Conservation (phyloP, 148 eudicot species). For the Drosera capensis region DNA sequence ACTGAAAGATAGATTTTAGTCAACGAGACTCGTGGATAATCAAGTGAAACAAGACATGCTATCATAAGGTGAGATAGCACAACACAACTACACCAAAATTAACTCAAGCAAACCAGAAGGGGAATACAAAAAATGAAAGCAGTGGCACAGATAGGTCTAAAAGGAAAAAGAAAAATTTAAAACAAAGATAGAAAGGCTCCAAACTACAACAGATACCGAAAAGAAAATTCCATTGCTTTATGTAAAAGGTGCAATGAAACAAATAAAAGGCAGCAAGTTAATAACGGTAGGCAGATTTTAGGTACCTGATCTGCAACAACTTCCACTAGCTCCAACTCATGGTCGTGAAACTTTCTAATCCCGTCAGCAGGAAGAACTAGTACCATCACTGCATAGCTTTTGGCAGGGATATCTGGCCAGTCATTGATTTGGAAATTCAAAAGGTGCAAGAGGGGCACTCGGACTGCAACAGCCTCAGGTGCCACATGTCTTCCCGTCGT, state of each 20-base stretch:
- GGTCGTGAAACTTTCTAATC: slow-evolving; percentile 60
- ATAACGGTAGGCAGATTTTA: slow-evolving; percentile 3
- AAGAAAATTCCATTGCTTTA: too few species aligned
- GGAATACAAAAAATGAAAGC: too few species aligned
- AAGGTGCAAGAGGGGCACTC: slow-evolving; percentile 70
- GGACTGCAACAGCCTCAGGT: slow-evolving; percentile 70
- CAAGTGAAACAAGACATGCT: too few species aligned
- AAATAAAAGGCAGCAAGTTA: slow-evolving; percentile 22
- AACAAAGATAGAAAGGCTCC: too few species aligned
- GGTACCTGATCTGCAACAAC: slow-evolving; percentile 87
- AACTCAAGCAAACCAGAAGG: too few species aligned
- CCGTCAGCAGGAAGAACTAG: slow-evolving; percentile 57
- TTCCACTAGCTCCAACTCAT: slow-evolving; percentile 84
- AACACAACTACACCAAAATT: too few species aligned
- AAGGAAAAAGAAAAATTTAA: too few species aligned
- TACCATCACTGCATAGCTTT: slow-evolving; percentile 80
- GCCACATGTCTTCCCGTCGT: slow-evolving; percentile 30
- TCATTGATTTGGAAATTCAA: slow-evolving; percentile 64
- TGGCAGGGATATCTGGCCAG: slow-evolving; percentile 57
- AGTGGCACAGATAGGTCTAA: too few species aligned
- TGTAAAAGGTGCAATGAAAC: slow-evolving; percentile 20
- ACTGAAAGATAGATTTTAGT: too few species aligned
- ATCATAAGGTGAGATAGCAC: too few species aligned
- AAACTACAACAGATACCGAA: too few species aligned
- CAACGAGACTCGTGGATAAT: too few species aligned